Evolutionary conservation across 2,329 filamentous ascomycete species (phyloP).

Genomic region (Cladosporium sp.): DNA sequence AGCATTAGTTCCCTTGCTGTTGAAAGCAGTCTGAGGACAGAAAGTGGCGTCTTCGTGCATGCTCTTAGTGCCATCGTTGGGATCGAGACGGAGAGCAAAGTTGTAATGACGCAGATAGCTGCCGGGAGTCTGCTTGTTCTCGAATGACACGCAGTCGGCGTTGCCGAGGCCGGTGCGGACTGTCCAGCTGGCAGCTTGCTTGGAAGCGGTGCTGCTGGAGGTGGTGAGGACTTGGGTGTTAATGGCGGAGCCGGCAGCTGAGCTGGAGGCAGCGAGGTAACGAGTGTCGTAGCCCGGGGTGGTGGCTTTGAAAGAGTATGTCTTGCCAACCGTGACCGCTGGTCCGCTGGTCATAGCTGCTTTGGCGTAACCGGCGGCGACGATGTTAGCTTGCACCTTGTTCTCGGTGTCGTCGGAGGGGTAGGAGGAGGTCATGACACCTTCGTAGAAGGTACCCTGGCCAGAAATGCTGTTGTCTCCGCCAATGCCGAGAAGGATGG

Average conservation of each 20-base stretch:
- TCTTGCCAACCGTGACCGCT: slow-evolving; percentile 45
- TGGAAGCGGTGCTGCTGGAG: slow-evolving; percentile 47
- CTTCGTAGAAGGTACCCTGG: slow-evolving; percentile 55
- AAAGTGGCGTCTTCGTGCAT: slow-evolving; percentile 62
- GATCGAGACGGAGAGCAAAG: slow-evolving; percentile 49
- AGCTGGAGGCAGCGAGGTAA: slow-evolving; percentile 52
- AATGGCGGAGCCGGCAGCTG: slow-evolving; percentile 48
- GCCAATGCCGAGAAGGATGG: slow-evolving; percentile 67
- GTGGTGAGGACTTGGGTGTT: slow-evolving; percentile 54
- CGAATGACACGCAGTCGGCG: slow-evolving; percentile 57
- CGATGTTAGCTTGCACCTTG: slow-evolving; percentile 49
- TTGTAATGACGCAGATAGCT: slow-evolving; percentile 56
- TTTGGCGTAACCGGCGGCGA: slow-evolving; percentile 53
- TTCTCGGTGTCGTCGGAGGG: slow-evolving; percentile 57
- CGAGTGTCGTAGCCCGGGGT: slow-evolving; percentile 51
- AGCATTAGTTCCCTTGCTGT: slow-evolving; percentile 45
- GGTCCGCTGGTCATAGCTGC: slow-evolving; percentile 47
- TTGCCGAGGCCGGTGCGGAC: slow-evolving; percentile 54
- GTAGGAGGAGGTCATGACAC: slow-evolving; percentile 60
- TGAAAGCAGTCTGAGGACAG: slow-evolving; percentile 52
- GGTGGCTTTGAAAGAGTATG: slow-evolving; percentile 53
- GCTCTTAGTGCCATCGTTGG: slow-evolving; percentile 52
- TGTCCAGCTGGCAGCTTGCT: slow-evolving; percentile 51
- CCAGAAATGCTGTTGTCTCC: slow-evolving; percentile 59
- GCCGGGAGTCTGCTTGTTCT: slow-evolving; percentile 55